Evolutionary conservation across 2,329 filamentous ascomycete species (phyloP), one percentile per base, ranked within the genome.

Genomic region (Verticillium alfalfae): DNA sequence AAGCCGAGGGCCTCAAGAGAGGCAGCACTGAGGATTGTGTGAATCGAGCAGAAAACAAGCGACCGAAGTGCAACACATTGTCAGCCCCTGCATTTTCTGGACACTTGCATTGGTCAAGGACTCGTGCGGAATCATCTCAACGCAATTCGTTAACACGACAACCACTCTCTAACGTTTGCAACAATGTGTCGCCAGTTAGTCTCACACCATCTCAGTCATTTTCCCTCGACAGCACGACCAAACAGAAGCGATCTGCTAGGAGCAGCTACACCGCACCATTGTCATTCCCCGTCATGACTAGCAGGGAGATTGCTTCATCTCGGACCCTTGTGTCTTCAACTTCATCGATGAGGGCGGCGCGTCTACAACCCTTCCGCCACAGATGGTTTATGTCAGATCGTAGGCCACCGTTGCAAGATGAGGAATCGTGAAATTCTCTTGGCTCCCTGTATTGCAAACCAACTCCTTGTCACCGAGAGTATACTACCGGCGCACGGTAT

Each of bases 401-500:
- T 69, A 9, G 70, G 71, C 5, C 52, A 65, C 0, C 60, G 69
- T 9, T 84, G 82, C 62, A 67, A 70, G 1, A 66, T 85, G 26
- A 65, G 68, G 0, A 70, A 69, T 16, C 72, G 66, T 39, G 68
- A 70, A 0, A 66, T 84, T 37, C 64, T 84, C 1, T 68, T 84
- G 2, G 73, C 79, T 0, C 76, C 77, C 0, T 78, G 74, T 58
- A 74, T 83, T 16, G 68, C 77, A 13, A 62, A 67, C 2, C 72
- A 72, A 10, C 71, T 71, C 0, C 71, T 71, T 65, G 67, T 80
- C 6, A 73, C 73, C 0, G 72, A 77, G 1, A 68, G 72, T 26
- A 67, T 84, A 0, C 69, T 84, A 1, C 63, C 65, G 1, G 67
- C 67, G 0, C 83, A 85, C 52, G 81, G 80, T 1, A 69, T 83